phyloP scores from a whole-genome alignment of 108 stramenopile species.

The Nannochloropsis salina region DNA sequence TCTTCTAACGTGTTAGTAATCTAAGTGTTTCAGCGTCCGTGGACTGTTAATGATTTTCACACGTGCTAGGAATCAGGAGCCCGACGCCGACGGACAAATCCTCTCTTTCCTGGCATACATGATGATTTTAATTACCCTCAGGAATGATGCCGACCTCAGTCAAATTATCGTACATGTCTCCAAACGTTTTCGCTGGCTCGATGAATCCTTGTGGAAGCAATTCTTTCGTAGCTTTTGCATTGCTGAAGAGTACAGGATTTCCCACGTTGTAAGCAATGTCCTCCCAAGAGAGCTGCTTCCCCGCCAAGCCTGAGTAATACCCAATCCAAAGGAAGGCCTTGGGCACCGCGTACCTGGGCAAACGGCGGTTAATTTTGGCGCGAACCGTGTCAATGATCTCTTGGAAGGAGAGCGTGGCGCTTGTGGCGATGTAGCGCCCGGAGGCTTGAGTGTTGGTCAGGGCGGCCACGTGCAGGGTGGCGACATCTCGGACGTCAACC shows the following conservation, averaged over 20 bases:
- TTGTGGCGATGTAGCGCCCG: conserved; percentile 25
- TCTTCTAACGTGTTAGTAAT: too few species aligned
- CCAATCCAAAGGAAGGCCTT: not conserved
- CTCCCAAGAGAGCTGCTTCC: not conserved
- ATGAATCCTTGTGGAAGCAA: not conserved
- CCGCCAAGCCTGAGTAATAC: not conserved
- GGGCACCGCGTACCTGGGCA: conserved; percentile 16
- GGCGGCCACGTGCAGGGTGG: conserved; percentile 21
- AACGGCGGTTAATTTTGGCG: not conserved
- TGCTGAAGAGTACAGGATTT: not conserved
- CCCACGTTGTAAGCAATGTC: not conserved
- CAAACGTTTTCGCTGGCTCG: not conserved
- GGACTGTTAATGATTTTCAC: too few species aligned
- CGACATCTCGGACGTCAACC: conserved; percentile 41
- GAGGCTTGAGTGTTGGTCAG: conserved; percentile 6
- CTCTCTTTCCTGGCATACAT: too few species aligned
- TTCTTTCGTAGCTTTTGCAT: not conserved
- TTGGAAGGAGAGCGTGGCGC: conserved; percentile 12
- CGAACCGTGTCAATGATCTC: conserved; percentile 13
- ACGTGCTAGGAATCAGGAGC: too few species aligned
- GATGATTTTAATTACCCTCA: not conserved
- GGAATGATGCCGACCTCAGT: not conserved
- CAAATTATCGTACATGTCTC: conserved; percentile 11
- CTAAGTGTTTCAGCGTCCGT: too few species aligned
- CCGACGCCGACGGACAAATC: too few species aligned